Evolutionary conservation across 1,284 basidiomycete genomes (phyloP), one percentile per base, ranked within the genome.

Genomic region (Ceratobasidium sp.): DNA sequence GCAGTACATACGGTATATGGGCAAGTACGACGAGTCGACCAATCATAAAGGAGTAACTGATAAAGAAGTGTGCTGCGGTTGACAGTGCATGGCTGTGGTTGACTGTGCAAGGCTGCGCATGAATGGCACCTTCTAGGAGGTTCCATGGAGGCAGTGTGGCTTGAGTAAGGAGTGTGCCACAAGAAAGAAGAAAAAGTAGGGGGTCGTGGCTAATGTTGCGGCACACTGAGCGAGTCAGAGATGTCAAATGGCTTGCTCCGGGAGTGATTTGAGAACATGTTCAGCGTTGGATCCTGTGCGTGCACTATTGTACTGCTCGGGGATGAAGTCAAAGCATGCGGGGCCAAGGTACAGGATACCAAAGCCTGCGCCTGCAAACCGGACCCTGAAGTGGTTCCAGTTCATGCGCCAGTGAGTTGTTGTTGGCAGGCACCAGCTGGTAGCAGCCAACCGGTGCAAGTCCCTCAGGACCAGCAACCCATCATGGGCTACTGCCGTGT

Each of bases 231-330:
- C 26, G 26, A 61, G 26, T 61, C 12, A 6, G 58, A 61, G 12
- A 15, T 42, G 39, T 39, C 20, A 3, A n/a, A 33, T 3, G 39
- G 42, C 61, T 42, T 39, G 33, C 39, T 64, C 1, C 42, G 33
- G 26, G 61, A 20, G 1, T 13, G 61, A 42, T 64, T 64, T 15
- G 39, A 64, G 4, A 15, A 64, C 10, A 18, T 15, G 1, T 64
- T 39, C 39, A 15, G 20, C 18, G 10, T 64, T 10, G 12, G 28
- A n/a, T 20, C 33, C 7, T 15, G 23, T 2, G 10, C 33, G 20
- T 64, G 61, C 61, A 64, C 61, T 39, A 64, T 64, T 64, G 61
- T 64, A 10, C 61, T 39, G 33, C 61, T 64, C 7, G 39, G n/a
- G 10, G 61, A 64, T 4, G 39, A 64, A 26, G 61, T 64, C 20